Evolutionary conservation across 1,284 basidiomycete species (phyloP), one percentile per base, ranked within the genome.

Genomic region (Tremellales sp.): DNA sequence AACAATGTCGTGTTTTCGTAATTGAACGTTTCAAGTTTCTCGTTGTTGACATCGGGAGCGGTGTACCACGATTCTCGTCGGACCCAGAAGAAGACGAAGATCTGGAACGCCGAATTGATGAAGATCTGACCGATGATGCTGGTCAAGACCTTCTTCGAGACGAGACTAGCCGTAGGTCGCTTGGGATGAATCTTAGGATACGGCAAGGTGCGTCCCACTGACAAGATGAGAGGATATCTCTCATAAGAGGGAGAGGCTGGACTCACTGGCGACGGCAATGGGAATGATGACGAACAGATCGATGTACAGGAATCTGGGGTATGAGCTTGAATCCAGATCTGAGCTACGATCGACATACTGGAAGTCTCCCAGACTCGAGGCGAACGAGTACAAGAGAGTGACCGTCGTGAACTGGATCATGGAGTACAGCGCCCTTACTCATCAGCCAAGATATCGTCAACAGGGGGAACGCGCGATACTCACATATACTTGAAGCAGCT

Each of bases 401-500:
- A 98, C 89, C 1, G 78, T 81, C 15, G 78, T 79, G 60, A 81
- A 79, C 60, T 79, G 78, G 48, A 79, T 77, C 56, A 79, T 68
- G 23, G 74, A 75, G 56, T 77, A 76, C 33, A 80, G 63, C 3
- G 77, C 69, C 65, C 64, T 66, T 46, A 12, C 19, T 39, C 10
- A 13, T 21, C 36, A n/a, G 36, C 36, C 36, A 10, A 84, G 24
- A 83, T 22, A 84, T 87, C 62, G 88, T 25, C 3, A 10, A 0
- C 0, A 31, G 8, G 29, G n/a, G n/a, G n/a, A n/a, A 33, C 29
- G 29, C 45, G 54, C 13, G 5, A 2, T 23, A 78, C 87, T 74
- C 63, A 89, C 92, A 97, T 97, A 67, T 94, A 97, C 76, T 97
- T 97, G 84, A 99, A 99, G 76, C 96, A 98, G 61, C 89, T 92